A percentile compares a stretch with the other conserved stretches of the same genome.
Evolutionary conservation across 2,329 filamentous ascomycete species (phyloP).

Genomic region (Fusarium sp.): DNA sequence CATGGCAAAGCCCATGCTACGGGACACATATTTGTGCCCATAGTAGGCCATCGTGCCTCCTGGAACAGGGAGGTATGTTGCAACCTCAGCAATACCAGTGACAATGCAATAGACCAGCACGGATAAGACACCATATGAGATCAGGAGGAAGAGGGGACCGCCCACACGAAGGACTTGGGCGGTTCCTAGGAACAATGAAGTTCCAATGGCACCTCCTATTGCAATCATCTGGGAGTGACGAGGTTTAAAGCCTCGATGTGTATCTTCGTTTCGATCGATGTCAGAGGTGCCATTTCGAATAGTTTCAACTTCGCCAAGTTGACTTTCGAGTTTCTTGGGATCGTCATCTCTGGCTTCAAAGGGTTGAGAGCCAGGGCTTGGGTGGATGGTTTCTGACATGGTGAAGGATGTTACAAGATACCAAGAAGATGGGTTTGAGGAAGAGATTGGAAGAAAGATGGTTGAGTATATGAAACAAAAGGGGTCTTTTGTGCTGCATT

Average conservation of each 20-base stretch:
- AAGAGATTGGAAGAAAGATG: neutral
- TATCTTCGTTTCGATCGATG: neutral
- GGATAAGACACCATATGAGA: neutral
- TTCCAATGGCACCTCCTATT: neutral
- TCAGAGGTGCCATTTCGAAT: neutral
- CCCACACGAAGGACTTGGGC: neutral
- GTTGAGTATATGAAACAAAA: neutral
- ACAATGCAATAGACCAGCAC: neutral
- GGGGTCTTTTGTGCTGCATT: neutral
- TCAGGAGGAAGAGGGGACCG: neutral
- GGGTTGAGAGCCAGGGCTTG: too few species aligned
- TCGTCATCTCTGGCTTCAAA: too few species aligned
- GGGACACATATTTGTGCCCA: conserved; percentile 49
- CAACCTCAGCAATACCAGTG: conserved; percentile 45
- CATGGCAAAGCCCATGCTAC: conserved; percentile 55
- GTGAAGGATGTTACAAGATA: neutral
- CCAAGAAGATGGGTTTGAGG: neutral
- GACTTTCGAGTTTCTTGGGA: neutral
- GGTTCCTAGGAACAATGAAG: conserved; percentile 4
- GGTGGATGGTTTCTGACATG: too few species aligned
- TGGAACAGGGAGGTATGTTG: conserved; percentile 47
- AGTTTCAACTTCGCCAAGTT: neutral
- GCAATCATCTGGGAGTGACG: neutral
- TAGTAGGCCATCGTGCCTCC: conserved; percentile 46
- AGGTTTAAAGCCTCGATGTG: neutral